Conservation (phyloP, 331 rosid species). For the Arachis monticola region DNA sequence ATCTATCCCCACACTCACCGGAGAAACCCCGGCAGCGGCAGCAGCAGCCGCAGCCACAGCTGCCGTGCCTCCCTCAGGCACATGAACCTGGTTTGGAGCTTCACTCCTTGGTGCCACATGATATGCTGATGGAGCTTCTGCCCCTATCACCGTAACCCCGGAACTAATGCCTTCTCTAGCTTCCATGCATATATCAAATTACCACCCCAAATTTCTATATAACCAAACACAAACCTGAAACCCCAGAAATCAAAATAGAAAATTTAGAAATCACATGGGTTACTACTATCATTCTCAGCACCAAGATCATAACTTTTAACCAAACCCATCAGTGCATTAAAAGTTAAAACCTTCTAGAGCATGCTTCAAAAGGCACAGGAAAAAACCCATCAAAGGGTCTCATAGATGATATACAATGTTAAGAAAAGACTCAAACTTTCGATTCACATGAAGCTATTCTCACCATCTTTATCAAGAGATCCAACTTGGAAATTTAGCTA, state of each 20-base stretch:
- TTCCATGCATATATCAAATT: conserved; percentile 62
- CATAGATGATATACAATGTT: conserved; percentile 2
- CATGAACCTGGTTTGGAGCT: conserved; percentile 55
- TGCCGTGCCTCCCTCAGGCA: conserved; percentile 33
- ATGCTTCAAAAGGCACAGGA: conserved; percentile 32
- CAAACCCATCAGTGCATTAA: conserved; percentile 24
- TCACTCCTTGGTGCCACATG: conserved; percentile 74
- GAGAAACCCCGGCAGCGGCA: conserved; percentile 46
- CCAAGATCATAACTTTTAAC: conserved; percentile 6
- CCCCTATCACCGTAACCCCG: conserved; percentile 84
- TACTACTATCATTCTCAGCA: neutral
- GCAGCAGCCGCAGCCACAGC: conserved; percentile 37
- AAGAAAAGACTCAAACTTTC: conserved; percentile 15
- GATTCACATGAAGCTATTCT: conserved; percentile 10
- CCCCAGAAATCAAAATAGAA: conserved; percentile 21
- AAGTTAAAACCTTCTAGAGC: conserved; percentile 35
- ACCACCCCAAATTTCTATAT: conserved; percentile 22
- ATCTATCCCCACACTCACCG: conserved; percentile 58
- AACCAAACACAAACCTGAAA: conserved; percentile 54
- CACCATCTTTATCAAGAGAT: conserved; percentile 14
- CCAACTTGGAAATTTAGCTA: conserved; percentile 14
- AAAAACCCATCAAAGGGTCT: conserved; percentile 40
- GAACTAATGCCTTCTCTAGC: conserved; percentile 74
- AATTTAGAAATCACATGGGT: neutral
- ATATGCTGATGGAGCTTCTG: conserved; percentile 83